Percentiles rank a stretch among this genome's conserved stretches.
Conservation (phyloP, 768 basidiomycete species). For the Boletus edulis region DNA sequence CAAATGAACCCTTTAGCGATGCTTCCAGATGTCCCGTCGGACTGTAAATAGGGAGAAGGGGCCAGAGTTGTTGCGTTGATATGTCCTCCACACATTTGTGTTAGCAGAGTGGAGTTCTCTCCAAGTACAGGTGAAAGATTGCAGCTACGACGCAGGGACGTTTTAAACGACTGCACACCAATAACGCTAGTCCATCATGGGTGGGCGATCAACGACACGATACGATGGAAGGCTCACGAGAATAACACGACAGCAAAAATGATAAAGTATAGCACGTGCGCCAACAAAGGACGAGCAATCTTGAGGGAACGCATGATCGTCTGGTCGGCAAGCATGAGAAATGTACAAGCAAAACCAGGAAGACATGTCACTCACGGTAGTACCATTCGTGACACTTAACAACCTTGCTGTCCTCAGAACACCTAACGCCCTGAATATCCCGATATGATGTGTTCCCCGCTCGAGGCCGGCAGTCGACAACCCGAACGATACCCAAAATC, state of each 20-base stretch:
- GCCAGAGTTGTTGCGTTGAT: slow-evolving; percentile 59
- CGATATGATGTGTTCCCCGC: slow-evolving; percentile 67
- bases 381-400: slow-evolving; percentile 86
- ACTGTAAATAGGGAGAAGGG: slow-evolving; percentile 40
- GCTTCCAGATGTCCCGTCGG: slow-evolving; percentile 36
- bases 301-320: slow-evolving; percentile 94
- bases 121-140: slow-evolving; percentile 54
- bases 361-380: slow-evolving; percentile 57
- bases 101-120: slow-evolving; percentile 43
- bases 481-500: slow-evolving; percentile 83
- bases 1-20: slow-evolving; percentile 84
- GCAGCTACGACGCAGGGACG: slow-evolving; percentile 71
- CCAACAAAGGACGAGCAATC: slow-evolving; percentile 83
- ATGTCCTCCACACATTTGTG: slow-evolving; percentile 79
- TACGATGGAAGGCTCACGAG: slow-evolving; percentile 49
- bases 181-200: slow-evolving; percentile 53
- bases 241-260: slow-evolving; percentile 87
- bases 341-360: background rate
- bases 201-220: background rate
- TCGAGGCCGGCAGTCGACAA: slow-evolving; percentile 72
- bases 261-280: slow-evolving; percentile 89
- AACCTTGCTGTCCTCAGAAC: slow-evolving; percentile 81
- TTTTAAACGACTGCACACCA: slow-evolving; percentile 92
- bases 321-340: slow-evolving; percentile 27
- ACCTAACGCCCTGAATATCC: slow-evolving; percentile 84